These are phyloP conservation scores for Gentiana macrophylla DNA, from an alignment of 257 asterid genomes.

Conservation along the genomic window DNA sequence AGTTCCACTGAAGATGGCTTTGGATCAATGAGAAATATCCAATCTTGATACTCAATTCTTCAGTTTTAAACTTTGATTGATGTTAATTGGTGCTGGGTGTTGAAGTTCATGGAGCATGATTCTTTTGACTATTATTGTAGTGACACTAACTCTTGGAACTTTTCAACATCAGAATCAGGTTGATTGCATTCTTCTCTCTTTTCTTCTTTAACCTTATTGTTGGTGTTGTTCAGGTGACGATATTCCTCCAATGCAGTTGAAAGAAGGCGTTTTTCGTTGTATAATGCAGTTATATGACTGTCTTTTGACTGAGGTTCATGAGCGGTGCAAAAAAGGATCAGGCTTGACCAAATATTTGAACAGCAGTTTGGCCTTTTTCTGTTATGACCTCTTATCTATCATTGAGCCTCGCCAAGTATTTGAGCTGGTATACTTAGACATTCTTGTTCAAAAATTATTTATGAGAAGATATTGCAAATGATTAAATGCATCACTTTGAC, in stretches of 20 bases:
- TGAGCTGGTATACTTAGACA: slow-evolving; percentile 64
- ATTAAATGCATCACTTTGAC: no score
- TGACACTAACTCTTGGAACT: no score
- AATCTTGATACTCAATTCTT: no score
- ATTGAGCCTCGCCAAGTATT: slow-evolving; percentile 98
- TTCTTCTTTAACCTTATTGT: not conserved
- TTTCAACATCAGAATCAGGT: no score
- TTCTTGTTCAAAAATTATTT: no score
- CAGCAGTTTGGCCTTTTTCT: slow-evolving; percentile 97
- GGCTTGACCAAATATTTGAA: slow-evolving; percentile 91
- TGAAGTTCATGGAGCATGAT: not conserved
- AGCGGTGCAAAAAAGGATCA: slow-evolving; percentile 94
- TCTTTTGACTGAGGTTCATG: slow-evolving; percentile 97
- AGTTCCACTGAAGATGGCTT: no score
- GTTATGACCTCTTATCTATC: slow-evolving; percentile 89
- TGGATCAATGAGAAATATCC: no score
- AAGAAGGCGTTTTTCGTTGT: slow-evolving; percentile 95
- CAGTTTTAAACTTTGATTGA: no score
- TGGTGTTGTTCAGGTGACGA: slow-evolving; percentile 63
- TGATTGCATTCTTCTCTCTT: slow-evolving; percentile 1
- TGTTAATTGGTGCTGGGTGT: not conserved
- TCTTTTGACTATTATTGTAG: not conserved
- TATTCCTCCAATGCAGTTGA: slow-evolving; percentile 96
- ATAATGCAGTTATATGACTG: slow-evolving; percentile 92
- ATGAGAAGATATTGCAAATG: no score